Evolutionary conservation across 176 grass and related monocot genomes (phyloP), one percentile per base, ranked within the genome.

Genomic region (Olyra latifolia): DNA sequence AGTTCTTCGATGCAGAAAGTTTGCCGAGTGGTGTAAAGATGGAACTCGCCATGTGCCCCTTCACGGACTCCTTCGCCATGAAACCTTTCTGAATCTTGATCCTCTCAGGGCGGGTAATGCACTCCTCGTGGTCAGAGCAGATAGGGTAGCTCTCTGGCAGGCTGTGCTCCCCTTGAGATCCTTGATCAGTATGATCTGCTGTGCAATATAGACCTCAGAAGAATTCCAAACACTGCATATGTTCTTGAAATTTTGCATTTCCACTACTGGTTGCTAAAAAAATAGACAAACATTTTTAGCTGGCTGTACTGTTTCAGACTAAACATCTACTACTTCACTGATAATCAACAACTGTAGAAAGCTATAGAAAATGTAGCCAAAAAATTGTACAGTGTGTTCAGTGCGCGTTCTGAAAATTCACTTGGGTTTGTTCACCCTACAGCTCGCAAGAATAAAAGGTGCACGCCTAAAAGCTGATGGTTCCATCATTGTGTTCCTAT

Each of bases 11-110:
- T 76, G 92, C 74, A 85, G 77, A 93, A 94, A 94, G 22, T 74
- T 79, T 87, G 62, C 74, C 60, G 85, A 92, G 63, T 82, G 83
- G 32, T 92, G 82, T 78, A 78, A 88, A 91, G 88, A 83, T 90
- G 69, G 77, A 91, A 94, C 92, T 99, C 89, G 87, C 97, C 93
- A 88, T 99, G 79, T 93, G 97, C 79, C 97, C 97, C 82, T 96
- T 99, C 69, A 99, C 81, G 8, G 97, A 89, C 79, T 99, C 97
- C 84, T 96, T 99, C 20, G 97, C 97, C 48, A 96, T 79, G 63
- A 99, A 99, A 78, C 97, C 97, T 84, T 99, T 99, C 84, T 91
- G 80, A 63, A 95, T 99, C 87, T 91, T 99, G 79, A 99, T 93
- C 84, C 90, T 92, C 50, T 99, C 93, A 0, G 91, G 93, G 61